These are phyloP conservation scores for Lentinula detonsa DNA, from an alignment of 768 basidiomycete species.

Conservation along the genomic window DNA sequence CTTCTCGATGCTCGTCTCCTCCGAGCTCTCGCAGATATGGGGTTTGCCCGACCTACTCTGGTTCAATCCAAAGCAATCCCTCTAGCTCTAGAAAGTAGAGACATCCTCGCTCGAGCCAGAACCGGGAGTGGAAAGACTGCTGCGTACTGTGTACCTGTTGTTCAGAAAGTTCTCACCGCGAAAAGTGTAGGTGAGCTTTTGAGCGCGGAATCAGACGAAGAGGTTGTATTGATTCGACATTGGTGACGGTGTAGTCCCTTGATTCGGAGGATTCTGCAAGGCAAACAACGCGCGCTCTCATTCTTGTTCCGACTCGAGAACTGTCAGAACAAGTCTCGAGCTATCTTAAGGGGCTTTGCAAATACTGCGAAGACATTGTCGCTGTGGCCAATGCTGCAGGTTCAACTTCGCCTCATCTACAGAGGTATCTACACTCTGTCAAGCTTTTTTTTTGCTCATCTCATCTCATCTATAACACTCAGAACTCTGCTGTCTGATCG, in stretches of 20 bases:
- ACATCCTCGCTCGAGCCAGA: constrained; percentile 89
- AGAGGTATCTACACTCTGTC: constrained; percentile 44
- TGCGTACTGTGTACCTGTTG: constrained; percentile 87
- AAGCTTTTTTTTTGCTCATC: background rate
- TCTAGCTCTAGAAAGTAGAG: constrained; percentile 79
- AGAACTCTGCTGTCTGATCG: constrained; percentile 47
- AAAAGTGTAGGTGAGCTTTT: constrained; percentile 60
- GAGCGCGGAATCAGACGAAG: no score
- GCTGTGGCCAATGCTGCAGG: constrained; percentile 70
- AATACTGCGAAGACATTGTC: constrained; percentile 74
- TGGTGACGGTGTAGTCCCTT: constrained; percentile 23
- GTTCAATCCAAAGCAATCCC: constrained; percentile 93
- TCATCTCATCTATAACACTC: background rate
- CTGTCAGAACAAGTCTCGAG: constrained; percentile 84
- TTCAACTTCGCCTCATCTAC: constrained; percentile 63
- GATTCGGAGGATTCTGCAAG: constrained; percentile 31
- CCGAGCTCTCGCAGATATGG: constrained; percentile 83
- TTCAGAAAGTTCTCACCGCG: constrained; percentile 79
- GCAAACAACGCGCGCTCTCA: constrained; percentile 65
- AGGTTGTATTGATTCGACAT: background rate
- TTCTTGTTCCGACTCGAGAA: constrained; percentile 89
- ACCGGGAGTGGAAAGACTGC: constrained; percentile 98
- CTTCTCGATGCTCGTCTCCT: constrained; percentile 82
- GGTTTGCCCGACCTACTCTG: constrained; percentile 86
- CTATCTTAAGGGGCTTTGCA: constrained; percentile 57